Evolutionary conservation across 305 asterid genomes (phyloP).

Genomic region (Petunia hybrid): DNA sequence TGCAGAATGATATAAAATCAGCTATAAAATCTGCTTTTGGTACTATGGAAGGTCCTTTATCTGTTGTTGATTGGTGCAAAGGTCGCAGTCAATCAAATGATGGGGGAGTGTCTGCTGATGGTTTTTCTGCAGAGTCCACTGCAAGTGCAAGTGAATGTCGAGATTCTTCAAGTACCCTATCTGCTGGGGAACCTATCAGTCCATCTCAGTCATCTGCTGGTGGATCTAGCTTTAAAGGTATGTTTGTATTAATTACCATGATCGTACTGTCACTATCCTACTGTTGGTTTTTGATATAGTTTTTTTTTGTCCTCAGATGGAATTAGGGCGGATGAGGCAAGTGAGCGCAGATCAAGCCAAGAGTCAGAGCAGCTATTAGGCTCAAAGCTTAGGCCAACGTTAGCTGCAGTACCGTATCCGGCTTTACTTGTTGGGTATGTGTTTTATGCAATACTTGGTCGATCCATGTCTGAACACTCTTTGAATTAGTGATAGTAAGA

Average conservation of each 20-base stretch:
- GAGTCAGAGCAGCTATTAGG: conserved; percentile 78
- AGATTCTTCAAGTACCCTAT: conserved; percentile 86
- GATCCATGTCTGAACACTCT: conserved; percentile 10
- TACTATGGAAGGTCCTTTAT: conserved; percentile 92
- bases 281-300: conserved; percentile 28
- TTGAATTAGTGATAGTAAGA: background rate
- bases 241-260: conserved; percentile 34
- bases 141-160: conserved; percentile 95
- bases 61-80: conserved; percentile 96
- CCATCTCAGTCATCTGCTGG: conserved; percentile 79
- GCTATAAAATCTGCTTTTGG: conserved; percentile 96
- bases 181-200: conserved; percentile 92
- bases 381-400: conserved; percentile 80
- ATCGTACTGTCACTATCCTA: conserved; percentile 5
- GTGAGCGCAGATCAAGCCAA: conserved; percentile 55
- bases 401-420: conserved; percentile 94
- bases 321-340: conserved; percentile 70
- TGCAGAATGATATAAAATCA: conserved; percentile 94
- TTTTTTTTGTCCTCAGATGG: conserved; percentile 64
- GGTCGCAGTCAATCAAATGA: conserved; percentile 86
- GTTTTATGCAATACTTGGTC: conserved; percentile 23
- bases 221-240: conserved; percentile 74
- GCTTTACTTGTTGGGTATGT: conserved; percentile 97
- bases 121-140: conserved; percentile 88
- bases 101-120: conserved; percentile 72